These are phyloP conservation scores for Saccharomyces hybrid DNA, from an alignment of 1,139 yeast genomes.

Conservation along the genomic window DNA sequence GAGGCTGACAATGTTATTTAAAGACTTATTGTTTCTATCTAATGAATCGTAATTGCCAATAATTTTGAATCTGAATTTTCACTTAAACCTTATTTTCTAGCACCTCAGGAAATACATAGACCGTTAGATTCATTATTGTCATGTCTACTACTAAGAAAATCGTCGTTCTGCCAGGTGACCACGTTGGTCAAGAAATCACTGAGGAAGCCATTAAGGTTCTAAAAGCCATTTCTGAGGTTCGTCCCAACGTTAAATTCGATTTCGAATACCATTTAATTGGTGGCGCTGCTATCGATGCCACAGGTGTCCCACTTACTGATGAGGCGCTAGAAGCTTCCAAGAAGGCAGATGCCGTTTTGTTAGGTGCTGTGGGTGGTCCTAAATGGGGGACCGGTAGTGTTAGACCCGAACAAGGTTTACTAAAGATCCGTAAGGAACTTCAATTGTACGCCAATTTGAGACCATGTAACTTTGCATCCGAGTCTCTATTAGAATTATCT, in stretches of 20 bases:
- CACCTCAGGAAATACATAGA: neutral
- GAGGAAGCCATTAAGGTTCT: constrained; percentile 88
- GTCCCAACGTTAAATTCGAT: constrained; percentile 60
- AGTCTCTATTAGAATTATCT: constrained; percentile 71
- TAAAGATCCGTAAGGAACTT: constrained; percentile 88
- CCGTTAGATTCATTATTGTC: neutral
- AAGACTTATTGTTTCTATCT: neutral
- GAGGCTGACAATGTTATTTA: neutral
- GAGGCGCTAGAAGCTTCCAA: constrained; percentile 80
- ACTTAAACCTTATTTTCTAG: too few relatives aligned
- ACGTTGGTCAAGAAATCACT: constrained; percentile 86
- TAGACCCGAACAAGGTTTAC: constrained; percentile 94
- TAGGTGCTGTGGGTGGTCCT: constrained; percentile 99
- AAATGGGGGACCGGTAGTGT: constrained; percentile 90
- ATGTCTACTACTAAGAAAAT: constrained; percentile 46
- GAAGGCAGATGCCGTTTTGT: constrained; percentile 80
- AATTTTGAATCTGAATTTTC: neutral
- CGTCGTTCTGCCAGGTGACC: constrained; percentile 92
- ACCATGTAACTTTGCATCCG: constrained; percentile 93
- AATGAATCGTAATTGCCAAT: neutral
- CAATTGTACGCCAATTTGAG: constrained; percentile 90
- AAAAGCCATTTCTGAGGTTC: constrained; percentile 59
- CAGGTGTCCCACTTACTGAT: constrained; percentile 88
- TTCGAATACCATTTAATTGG: constrained; percentile 84
- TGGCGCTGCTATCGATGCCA: constrained; percentile 96